These are phyloP conservation scores for Ophiocordyceps camponoti-saundersi DNA, from an alignment of 2,329 filamentous ascomycete genomes.

Conservation along the genomic window DNA sequence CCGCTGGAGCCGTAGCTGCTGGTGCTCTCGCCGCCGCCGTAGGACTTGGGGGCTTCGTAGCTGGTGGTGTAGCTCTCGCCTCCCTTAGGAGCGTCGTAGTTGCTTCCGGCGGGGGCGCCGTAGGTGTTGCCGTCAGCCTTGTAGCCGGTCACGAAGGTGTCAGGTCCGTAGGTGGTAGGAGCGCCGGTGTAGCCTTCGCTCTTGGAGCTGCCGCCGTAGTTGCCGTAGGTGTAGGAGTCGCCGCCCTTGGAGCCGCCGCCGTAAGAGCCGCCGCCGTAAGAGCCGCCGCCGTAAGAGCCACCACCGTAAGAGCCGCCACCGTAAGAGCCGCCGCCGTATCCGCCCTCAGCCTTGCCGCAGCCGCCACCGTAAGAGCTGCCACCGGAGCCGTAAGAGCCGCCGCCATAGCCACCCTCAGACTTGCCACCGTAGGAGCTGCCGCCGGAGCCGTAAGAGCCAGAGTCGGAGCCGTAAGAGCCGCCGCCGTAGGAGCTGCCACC, in stretches of 20 bases:
- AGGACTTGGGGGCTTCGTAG: no score
- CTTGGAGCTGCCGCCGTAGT: not conserved
- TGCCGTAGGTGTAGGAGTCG: slow-evolving; percentile 4
- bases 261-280: slow-evolving; percentile 2
- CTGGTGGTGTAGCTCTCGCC: no score
- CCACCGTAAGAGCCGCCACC: not conserved
- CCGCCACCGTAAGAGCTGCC: slow-evolving; percentile 3
- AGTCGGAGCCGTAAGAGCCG: no score
- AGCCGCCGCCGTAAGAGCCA: not conserved
- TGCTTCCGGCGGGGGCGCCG: no score
- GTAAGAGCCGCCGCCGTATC: not conserved
- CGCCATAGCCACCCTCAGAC: slow-evolving; percentile 5
- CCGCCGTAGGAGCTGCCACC: not conserved
- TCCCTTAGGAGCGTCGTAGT: no score
- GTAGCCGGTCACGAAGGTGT: not conserved
- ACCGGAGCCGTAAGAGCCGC: slow-evolving; percentile 3
- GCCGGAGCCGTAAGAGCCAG: not conserved
- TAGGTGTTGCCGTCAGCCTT: no score
- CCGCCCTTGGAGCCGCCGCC: slow-evolving; percentile 3
- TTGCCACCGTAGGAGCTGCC: slow-evolving; percentile 1
- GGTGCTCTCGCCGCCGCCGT: no score
- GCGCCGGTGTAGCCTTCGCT: not conserved
- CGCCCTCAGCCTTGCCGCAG: not conserved
- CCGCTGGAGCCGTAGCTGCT: no score
- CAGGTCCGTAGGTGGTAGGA: not conserved